phyloP scores from a whole-genome alignment of 176 grass and related monocot genomes.

The Rhynchospora pubera region DNA sequence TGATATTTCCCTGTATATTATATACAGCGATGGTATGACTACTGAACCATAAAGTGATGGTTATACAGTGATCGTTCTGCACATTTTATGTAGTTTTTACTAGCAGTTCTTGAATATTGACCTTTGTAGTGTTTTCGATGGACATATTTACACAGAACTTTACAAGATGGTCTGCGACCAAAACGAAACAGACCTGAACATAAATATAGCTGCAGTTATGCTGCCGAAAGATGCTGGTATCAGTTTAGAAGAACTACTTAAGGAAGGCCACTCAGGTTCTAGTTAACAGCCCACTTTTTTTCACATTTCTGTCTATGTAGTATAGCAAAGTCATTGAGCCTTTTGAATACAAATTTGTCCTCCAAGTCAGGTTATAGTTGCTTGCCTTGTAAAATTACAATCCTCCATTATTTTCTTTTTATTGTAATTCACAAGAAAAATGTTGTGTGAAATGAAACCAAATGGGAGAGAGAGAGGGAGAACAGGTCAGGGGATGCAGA shows the following conservation, averaged over 20 bases:
- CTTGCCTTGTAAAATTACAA: too few relatives aligned
- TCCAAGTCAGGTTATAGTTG: not conserved
- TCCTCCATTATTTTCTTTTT: not conserved
- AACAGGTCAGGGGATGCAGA: not conserved
- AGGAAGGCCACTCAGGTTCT: constrained; percentile 48
- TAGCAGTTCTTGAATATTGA: not conserved
- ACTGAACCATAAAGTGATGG: not conserved
- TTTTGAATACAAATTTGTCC: not conserved
- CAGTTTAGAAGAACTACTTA: constrained; percentile 36
- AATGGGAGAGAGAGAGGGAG: not conserved
- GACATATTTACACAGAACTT: constrained; percentile 44
- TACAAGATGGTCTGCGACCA: constrained; percentile 96
- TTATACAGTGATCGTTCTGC: not conserved
- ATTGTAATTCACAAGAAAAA: not conserved
- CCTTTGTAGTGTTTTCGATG: constrained; percentile 1
- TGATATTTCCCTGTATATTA: not conserved
- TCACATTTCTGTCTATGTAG: not conserved
- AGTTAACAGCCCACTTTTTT: not conserved
- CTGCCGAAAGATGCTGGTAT: constrained; percentile 80
- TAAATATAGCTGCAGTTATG: constrained; percentile 79
- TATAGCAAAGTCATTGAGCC: not conserved
- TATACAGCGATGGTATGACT: not conserved
- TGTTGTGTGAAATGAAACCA: not conserved
- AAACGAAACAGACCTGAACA: constrained; percentile 78
- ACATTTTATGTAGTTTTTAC: not conserved